These are phyloP conservation scores for Dendrocalamus sinicus DNA, from an alignment of 176 grass and related monocot species.

Conservation along the genomic window DNA sequence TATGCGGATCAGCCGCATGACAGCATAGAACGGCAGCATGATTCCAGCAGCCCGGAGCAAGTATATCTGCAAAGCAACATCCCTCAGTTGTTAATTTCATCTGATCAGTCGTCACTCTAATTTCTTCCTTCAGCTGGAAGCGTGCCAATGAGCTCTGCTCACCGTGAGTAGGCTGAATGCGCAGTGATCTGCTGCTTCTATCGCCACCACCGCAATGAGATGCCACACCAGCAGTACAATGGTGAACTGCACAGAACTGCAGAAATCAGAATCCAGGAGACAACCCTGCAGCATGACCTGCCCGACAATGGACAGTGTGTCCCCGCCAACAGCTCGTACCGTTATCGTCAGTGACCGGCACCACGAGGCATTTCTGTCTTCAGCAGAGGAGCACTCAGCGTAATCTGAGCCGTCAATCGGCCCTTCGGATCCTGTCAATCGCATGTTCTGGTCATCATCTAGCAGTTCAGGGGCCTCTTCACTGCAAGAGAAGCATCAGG, in stretches of 20 bases:
- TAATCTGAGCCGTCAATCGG: conserved; percentile 28
- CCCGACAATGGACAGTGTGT: background rate
- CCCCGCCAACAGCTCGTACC: conserved; percentile 40
- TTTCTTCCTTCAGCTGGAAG: conserved; percentile 9
- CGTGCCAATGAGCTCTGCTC: background rate
- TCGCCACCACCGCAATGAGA: conserved; percentile 55
- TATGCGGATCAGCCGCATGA: conserved; percentile 57
- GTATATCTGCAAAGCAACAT: conserved; percentile 51
- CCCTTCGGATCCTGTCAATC: background rate
- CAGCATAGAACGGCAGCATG: conserved; percentile 62
- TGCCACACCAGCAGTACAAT: conserved; percentile 66
- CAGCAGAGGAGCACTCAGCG: conserved; percentile 24
- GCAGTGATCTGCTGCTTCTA: conserved; percentile 50
- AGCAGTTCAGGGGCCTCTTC: conserved; percentile 47
- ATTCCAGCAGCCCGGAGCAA: conserved; percentile 68
- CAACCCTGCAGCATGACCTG: background rate
- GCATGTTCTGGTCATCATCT: conserved; percentile 37
- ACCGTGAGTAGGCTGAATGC: conserved; percentile 58
- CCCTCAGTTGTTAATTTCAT: conserved; percentile 18
- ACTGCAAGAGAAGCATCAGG: conserved; percentile 48
- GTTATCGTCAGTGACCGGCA: conserved; percentile 54
- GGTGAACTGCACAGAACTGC: conserved; percentile 56
- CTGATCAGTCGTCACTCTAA: background rate
- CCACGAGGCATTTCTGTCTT: conserved; percentile 27
- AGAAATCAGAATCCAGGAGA: conserved; percentile 25